Base-by-base conservation (phyloP, 164 flowering plant species). In the Magnolia changhungtana region DNA sequence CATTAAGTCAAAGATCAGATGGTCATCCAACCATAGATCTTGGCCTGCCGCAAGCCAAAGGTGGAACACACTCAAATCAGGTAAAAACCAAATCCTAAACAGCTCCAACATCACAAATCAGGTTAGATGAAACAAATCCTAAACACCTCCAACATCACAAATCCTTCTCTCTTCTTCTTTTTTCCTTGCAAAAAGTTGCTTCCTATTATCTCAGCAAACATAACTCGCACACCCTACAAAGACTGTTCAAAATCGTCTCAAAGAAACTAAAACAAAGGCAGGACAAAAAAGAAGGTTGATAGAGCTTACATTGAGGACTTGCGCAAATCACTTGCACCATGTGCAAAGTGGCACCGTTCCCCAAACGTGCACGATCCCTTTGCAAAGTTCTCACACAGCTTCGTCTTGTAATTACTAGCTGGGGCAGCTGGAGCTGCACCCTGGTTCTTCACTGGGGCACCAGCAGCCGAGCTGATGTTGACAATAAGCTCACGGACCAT, bases 331-430 rank as follows among this genome's bases (percentile, higher is more conserved):
- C 81, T 85, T 2, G 85, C 86, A 49, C 98, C 96, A 81, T 91
- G 98, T 0, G 98, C 98, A 82, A 91, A 93, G 78, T 91, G 94
- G 81, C 98, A 91, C 82, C 91, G 83, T 0, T 89, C 96, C 3
- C 90, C 96, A 80, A 91, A 93, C 1, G 92, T 90, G 78, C 98
- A 91, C 0, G 93, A 78, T 2, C 98, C 98, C 77, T 89, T 90
- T 0, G 86, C 68, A 75, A 89, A 91, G 70, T 90, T 93, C 74
- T 89, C 96, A 50, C 98, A 92, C 2, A 88, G 78, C 76, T 89
- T 92, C 0, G 94, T 92, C 87, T 92, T 93, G 79, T 76, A 90
- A 81, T 90, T 90, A 85, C 75, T 87, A 58, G 78, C 81, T 0
- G 83, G 68, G n/a, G 63, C 75, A 1, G 80, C 78, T 1, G 77